Base-by-base conservation (phyloP, 2,329 filamentous ascomycete species). In the Cercospora citrullina region DNA sequence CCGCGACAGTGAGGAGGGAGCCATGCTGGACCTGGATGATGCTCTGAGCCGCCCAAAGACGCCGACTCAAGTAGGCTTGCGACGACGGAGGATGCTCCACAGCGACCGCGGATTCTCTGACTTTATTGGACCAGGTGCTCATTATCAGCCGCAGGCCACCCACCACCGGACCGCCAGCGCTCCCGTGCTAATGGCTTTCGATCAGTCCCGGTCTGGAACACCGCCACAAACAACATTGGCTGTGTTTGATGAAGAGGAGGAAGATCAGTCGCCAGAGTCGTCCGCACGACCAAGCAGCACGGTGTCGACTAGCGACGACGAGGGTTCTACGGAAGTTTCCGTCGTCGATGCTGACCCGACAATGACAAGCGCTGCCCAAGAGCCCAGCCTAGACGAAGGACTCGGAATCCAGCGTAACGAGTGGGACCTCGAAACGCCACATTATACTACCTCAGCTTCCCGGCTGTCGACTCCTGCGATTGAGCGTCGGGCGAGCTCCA, bases 31-130 rank as follows among this genome's bases (percentile, higher is more conserved):
- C 78, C 83, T 99, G 51, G 95, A 99, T 80, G 94, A 94, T 18
- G 95, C 94, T 28, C 85, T 98, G 1, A 94, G 93, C 1, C 93
- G 94, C 0, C 96, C 97, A 79, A 95, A 96, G 75, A 96, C 93
- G 0, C 91, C 91, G 28, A 39, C 64, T 0, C 82, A 89, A 67
- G 82, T 86, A 2, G 88, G 89, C 68, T 91, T 89, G 85, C 88
- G 90, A 69, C 87, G 88, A 2, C 81, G 90, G 74, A 86, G 90
- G 71, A 87, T 90, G 67, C 85, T 95, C 77, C 92, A 95, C 78
- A 94, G 91, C 76, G 90, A 91, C 63, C 88, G 89, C 62, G 87
- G 87, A n/a, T 84, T 89, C 80, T 88, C 87, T 67, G 89, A 90
- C 2, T 90, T 92, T 69, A 84, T 81, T 60, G 89, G 89, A 1